phyloP scores from a whole-genome alignment of 768 basidiomycete genomes.

The Leccinum obscurum region DNA sequence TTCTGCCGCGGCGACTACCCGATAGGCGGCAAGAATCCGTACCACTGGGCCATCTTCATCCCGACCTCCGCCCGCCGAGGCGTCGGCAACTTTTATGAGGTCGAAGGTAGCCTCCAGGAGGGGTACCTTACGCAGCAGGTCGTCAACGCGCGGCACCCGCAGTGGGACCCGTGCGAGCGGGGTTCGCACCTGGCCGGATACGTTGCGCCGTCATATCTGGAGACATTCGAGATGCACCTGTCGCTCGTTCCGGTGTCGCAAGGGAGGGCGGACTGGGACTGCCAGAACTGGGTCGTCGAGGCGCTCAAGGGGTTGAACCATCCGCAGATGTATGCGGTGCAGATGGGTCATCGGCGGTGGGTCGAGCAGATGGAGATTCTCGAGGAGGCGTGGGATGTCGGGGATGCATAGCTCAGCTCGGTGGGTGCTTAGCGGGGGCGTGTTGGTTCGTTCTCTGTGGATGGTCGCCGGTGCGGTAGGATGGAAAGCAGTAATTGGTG shows the following conservation, averaged over 20 bases:
- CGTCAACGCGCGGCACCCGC: conserved; percentile 14
- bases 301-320: conserved; percentile 15
- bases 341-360: conserved; percentile 16
- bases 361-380: conserved; percentile 17
- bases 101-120: conserved; percentile 8
- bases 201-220: conserved; percentile 8
- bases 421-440: too few relatives aligned
- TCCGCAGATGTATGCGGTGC: conserved; percentile 16
- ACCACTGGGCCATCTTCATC: conserved; percentile 28
- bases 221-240: conserved; percentile 6
- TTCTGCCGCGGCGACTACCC: conserved; percentile 10
- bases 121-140: conserved; percentile 20
- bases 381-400: conserved; percentile 17
- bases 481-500: too few relatives aligned
- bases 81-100: conserved; percentile 23
- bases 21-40: not conserved
- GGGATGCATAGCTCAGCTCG: conserved; percentile 10
- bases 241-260: conserved; percentile 16
- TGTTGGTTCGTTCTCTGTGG: too few relatives aligned
- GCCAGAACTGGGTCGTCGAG: conserved; percentile 25
- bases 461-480: too few relatives aligned
- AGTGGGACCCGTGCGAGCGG: conserved; percentile 16
- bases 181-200: conserved; percentile 15
- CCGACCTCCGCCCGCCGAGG: conserved; percentile 20
- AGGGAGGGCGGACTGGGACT: conserved; percentile 15